These are phyloP conservation scores for Microcyclospora tardicrescens DNA, from an alignment of 2,329 filamentous ascomycete species.

Conservation along the genomic window DNA sequence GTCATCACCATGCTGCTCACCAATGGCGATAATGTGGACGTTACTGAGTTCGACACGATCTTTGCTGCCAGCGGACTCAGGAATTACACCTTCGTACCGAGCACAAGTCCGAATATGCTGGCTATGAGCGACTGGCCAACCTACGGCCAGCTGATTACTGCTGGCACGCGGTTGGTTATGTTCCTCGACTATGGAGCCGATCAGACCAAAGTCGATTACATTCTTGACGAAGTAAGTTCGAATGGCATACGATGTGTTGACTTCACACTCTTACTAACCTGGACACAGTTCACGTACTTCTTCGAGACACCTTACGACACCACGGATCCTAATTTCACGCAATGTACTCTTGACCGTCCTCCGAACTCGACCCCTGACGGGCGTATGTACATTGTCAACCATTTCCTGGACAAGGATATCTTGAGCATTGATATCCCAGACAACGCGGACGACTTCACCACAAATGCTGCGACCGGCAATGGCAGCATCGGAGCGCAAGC, in stretches of 20 bases:
- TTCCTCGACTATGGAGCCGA: slow-evolving; percentile 76
- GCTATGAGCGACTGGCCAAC: slow-evolving; percentile 63
- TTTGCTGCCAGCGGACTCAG: slow-evolving; percentile 42
- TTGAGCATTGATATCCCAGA: slow-evolving; percentile 30
- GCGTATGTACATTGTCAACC: slow-evolving; percentile 37
- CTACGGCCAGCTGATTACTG: slow-evolving; percentile 60
- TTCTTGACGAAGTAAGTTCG: slow-evolving; percentile 62
- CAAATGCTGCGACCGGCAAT: slow-evolving; percentile 33
- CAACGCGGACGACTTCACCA: slow-evolving; percentile 24
- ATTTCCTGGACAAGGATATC: slow-evolving; percentile 33
- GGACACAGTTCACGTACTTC: slow-evolving; percentile 24
- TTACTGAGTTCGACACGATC: slow-evolving; percentile 31
- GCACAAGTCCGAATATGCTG: slow-evolving; percentile 12
- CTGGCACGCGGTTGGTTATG: slow-evolving; percentile 54
- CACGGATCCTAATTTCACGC: slow-evolving; percentile 28
- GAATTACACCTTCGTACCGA: slow-evolving; percentile 30
- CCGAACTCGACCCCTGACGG: slow-evolving; percentile 24
- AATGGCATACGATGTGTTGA: background rate
- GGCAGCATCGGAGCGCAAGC: slow-evolving; percentile 34
- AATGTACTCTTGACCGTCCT: slow-evolving; percentile 34
- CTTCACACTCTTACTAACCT: background rate
- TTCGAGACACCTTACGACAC: slow-evolving; percentile 34
- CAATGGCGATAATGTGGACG: slow-evolving; percentile 49
- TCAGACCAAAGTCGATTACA: slow-evolving; percentile 63
- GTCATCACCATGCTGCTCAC: slow-evolving; percentile 76